phyloP scores from a whole-genome alignment of 1,284 basidiomycete species.

The Apiotrichum akiyoshidainum region DNA sequence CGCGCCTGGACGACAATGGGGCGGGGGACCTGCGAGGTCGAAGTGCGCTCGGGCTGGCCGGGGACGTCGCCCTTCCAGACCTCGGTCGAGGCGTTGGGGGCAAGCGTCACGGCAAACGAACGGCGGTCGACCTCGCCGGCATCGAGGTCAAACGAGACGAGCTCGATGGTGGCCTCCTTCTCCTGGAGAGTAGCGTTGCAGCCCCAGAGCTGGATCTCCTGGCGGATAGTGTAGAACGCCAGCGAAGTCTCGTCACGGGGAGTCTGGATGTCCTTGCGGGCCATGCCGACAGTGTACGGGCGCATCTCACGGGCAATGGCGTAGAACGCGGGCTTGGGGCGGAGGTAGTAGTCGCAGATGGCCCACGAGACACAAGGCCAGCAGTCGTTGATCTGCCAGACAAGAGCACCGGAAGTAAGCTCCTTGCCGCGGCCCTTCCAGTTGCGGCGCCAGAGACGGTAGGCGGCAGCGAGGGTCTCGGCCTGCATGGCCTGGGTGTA shows the following conservation, averaged over 20 bases:
- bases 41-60: conserved; percentile 64
- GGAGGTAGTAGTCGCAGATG: conserved; percentile 70
- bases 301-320: conserved; percentile 67
- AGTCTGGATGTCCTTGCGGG: conserved; percentile 66
- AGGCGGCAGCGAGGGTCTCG: conserved; percentile 69
- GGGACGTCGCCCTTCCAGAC: conserved; percentile 67
- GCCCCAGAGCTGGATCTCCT: conserved; percentile 68
- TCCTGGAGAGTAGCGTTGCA: conserved; percentile 67
- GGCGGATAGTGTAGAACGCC: conserved; percentile 64
- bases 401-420: conserved; percentile 69
- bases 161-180: conserved; percentile 62
- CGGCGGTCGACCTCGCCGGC: conserved; percentile 55
- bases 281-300: conserved; percentile 66
- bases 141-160: conserved; percentile 63
- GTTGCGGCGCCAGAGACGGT: conserved; percentile 68
- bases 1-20: conserved; percentile 72
- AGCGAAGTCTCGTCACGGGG: conserved; percentile 61
- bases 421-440: conserved; percentile 69
- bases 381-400: conserved; percentile 80
- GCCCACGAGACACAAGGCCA: conserved; percentile 79
- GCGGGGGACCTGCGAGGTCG: conserved; percentile 62
- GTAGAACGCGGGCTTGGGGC: conserved; percentile 72
- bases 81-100: conserved; percentile 76
- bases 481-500: conserved; percentile 82
- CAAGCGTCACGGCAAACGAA: conserved; percentile 58